Percentiles rank a stretch among this genome's conserved stretches.
Evolutionary conservation across 352 stramenopile species (phyloP).

Genomic region (Aphanomyces astaci): DNA sequence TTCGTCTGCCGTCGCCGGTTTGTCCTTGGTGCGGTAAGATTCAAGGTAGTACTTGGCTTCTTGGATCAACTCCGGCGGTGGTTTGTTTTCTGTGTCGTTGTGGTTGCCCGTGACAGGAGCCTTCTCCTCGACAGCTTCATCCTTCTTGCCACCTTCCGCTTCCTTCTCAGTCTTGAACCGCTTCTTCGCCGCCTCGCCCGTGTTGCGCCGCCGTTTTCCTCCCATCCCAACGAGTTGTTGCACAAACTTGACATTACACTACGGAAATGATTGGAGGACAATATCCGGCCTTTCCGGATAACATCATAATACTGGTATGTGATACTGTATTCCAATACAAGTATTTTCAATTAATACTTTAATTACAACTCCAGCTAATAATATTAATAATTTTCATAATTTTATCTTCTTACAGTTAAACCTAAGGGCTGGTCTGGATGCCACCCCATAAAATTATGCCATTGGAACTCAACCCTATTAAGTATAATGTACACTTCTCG

Average conservation of each 20-base stretch:
- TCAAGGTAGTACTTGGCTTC: constrained; percentile 75
- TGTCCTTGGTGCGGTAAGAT: constrained; percentile 47
- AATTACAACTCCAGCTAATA: too few relatives aligned
- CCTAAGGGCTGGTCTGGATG: too few relatives aligned
- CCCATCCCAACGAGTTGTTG: neutral
- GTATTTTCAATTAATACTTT: too few relatives aligned
- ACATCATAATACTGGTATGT: too few relatives aligned
- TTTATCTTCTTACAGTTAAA: too few relatives aligned
- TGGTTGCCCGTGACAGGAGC: constrained; percentile 17
- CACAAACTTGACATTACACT: neutral
- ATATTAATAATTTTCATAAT: too few relatives aligned
- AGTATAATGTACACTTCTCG: too few relatives aligned
- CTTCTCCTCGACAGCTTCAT: neutral
- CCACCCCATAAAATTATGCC: too few relatives aligned
- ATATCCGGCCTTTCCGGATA: neutral
- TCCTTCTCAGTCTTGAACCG: constrained; percentile 13
- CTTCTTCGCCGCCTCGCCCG: constrained; percentile 11
- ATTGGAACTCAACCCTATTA: too few relatives aligned
- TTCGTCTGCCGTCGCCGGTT: constrained; percentile 43
- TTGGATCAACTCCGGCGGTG: constrained; percentile 72
- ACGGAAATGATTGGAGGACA: neutral
- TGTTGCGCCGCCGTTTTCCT: constrained; percentile 15
- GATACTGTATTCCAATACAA: too few relatives aligned
- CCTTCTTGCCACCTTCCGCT: neutral
- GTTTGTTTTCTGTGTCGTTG: constrained; percentile 54